Evolutionary conservation across 148 eudicot genomes (phyloP), one percentile per base, ranked within the genome.

Genomic region (Fagopyrum esculentum): DNA sequence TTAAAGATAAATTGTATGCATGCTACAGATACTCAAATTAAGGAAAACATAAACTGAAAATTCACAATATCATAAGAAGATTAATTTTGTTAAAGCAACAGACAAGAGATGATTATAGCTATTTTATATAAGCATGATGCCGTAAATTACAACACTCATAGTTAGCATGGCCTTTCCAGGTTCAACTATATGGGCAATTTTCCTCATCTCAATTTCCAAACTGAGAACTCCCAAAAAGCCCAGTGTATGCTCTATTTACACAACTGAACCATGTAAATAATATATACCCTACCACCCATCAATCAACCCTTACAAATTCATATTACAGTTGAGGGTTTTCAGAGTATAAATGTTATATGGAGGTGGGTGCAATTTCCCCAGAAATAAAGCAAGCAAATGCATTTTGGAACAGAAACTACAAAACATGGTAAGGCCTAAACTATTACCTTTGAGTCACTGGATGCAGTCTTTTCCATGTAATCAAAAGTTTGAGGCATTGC

Each of bases 371-470:
- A 72, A 54, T 11, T 59, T 71, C 64, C 16, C 40, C 5, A n/a
- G 48, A 72, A 47, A 72, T 22, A 72, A 75, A 35, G 17, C 4
- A 63, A 29, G 22, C 52, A 50, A 71, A 35, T 51, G 44, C 46
- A 60, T 45, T 55, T 17, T 10, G 52, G 73, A n/a, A 12, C 71
- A 16, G 7, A 15, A 78, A 75, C 22, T 43, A 40, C 60, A 55
- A 72, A 78, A 81, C 73, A 70, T n/a, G 43, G 69, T 6, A 59
- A 40, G 22, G 19, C 57, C 48, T 29, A 44, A 68, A 50, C 46
- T 5, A 76, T 35, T 78, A 85, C 88, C 86, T 85, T 80, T 0
- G 78, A 64, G 17, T 56, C 66, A 51, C 40, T 74, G 2, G 79
- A 76, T 29, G 77, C 68, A 69, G 55, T 52, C 68, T 80, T 81